Percentiles rank a stretch among this genome's conserved stretches.
These are phyloP conservation scores for Penicillium soppii DNA, from an alignment of 495 filamentous ascomycete genomes.

Conservation along the genomic window DNA sequence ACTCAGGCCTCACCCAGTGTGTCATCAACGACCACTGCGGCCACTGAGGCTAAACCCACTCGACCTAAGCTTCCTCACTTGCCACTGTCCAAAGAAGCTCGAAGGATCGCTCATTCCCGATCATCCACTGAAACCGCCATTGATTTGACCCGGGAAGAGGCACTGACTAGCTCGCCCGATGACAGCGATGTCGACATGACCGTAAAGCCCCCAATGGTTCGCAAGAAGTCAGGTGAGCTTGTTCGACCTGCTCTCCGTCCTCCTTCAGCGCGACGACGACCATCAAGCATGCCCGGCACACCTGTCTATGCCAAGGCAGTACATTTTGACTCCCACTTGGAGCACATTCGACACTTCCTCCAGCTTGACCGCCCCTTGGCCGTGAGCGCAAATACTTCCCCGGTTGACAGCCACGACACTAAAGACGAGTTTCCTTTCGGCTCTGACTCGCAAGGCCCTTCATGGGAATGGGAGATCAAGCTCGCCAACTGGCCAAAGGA, in stretches of 20 bases:
- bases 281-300: slow-evolving; percentile 96
- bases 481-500: slow-evolving; percentile 80
- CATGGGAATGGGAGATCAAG: slow-evolving; percentile 84
- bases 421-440: slow-evolving; percentile 86
- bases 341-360: slow-evolving; percentile 92
- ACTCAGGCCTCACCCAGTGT: slow-evolving; percentile 30
- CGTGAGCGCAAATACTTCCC: slow-evolving; percentile 93
- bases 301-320: slow-evolving; percentile 93
- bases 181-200: slow-evolving; percentile 56
- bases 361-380: slow-evolving; percentile 91
- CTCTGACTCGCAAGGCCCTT: slow-evolving; percentile 46
- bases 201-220: slow-evolving; percentile 79
- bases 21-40: not conserved
- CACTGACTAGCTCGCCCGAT: slow-evolving; percentile 60
- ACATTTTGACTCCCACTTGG: slow-evolving; percentile 91
- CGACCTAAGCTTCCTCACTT: slow-evolving; percentile 21
- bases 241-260: slow-evolving; percentile 89
- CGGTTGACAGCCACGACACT: slow-evolving; percentile 78
- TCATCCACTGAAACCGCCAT: slow-evolving; percentile 79
- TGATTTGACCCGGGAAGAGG: slow-evolving; percentile 50
- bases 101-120: slow-evolving; percentile 76
- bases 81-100: slow-evolving; percentile 53
- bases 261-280: slow-evolving; percentile 66
- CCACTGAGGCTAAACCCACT: slow-evolving; percentile 1
- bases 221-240: slow-evolving; percentile 97